phyloP scores from a whole-genome alignment of 129 eudicot genomes.

The Helichrysum umbraculigerum region DNA sequence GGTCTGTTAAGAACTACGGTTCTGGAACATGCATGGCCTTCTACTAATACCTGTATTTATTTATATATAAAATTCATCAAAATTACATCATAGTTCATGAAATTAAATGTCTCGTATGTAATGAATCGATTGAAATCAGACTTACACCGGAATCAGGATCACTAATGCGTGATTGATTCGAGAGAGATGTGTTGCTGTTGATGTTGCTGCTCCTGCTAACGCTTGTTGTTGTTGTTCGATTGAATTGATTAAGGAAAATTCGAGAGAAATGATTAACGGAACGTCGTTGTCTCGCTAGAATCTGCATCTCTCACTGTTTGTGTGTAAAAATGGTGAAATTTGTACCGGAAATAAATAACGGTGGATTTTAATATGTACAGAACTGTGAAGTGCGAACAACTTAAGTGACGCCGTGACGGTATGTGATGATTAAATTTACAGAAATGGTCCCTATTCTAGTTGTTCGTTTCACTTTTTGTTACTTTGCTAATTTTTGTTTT shows the following conservation, averaged over 20 bases:
- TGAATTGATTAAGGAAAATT: slow-evolving; percentile 1
- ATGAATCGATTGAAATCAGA: not conserved
- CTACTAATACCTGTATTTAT: slow-evolving; percentile 51
- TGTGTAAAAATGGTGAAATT: too few species aligned
- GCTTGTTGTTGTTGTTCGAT: not conserved
- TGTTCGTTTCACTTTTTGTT: too few species aligned
- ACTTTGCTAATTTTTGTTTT: too few species aligned
- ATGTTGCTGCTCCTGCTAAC: not conserved
- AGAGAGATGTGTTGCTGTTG: not conserved
- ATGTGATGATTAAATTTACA: too few species aligned
- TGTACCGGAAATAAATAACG: too few species aligned
- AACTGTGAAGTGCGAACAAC: too few species aligned
- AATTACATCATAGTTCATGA: too few species aligned
- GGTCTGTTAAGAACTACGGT: slow-evolving; percentile 72
- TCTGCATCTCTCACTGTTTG: slow-evolving; percentile 4
- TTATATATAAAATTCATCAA: not conserved
- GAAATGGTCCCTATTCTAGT: too few species aligned
- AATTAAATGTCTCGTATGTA: not conserved
- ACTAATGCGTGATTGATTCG: not conserved
- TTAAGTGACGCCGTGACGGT: too few species aligned
- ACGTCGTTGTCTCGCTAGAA: not conserved
- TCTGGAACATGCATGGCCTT: slow-evolving; percentile 54
- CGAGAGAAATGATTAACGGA: not conserved
- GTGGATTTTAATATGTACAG: too few species aligned
- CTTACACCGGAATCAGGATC: not conserved